Evolutionary conservation across 2,329 filamentous ascomycete genomes (phyloP).

Genomic region (Rugonectria rugulosa): DNA sequence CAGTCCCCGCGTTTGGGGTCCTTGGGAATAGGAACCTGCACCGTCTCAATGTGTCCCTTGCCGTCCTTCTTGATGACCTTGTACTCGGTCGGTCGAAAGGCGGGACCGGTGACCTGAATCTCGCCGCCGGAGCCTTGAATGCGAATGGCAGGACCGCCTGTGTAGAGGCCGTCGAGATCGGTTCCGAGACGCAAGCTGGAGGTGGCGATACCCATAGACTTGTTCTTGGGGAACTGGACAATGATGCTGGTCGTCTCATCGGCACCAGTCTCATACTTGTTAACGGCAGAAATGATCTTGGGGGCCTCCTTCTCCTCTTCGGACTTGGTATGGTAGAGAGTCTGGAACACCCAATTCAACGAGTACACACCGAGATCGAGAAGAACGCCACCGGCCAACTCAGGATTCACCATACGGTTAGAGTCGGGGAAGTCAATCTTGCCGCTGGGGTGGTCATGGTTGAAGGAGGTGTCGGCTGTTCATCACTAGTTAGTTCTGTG

Average conservation of each 20-base stretch:
- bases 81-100: conserved; percentile 73
- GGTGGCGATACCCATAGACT: conserved; percentile 75
- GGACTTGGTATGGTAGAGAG: conserved; percentile 81
- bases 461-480: conserved; percentile 67
- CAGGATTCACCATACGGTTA: conserved; percentile 82
- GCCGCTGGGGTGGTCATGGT: conserved; percentile 63
- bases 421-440: conserved; percentile 64
- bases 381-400: conserved; percentile 82
- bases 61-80: conserved; percentile 64
- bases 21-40: conserved; percentile 61
- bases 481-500: conserved; percentile 16
- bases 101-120: conserved; percentile 78
- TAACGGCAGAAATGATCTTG: conserved; percentile 71
- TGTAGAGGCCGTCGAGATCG: conserved; percentile 67
- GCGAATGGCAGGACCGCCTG: conserved; percentile 71
- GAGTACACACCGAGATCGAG: conserved; percentile 90
- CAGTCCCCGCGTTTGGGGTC: conserved; percentile 55
- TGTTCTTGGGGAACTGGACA: conserved; percentile 74
- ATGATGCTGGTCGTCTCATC: conserved; percentile 84
- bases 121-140: conserved; percentile 84
- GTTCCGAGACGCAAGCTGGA: conserved; percentile 69
- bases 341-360: conserved; percentile 90
- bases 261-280: conserved; percentile 76
- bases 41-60: conserved; percentile 56
- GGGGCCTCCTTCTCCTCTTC: conserved; percentile 73